A percentile compares a stretch with the other conserved stretches of the same genome.
Evolutionary conservation across 768 basidiomycete genomes (phyloP).

Genomic region (Rhodotorula kratochvilovae): DNA sequence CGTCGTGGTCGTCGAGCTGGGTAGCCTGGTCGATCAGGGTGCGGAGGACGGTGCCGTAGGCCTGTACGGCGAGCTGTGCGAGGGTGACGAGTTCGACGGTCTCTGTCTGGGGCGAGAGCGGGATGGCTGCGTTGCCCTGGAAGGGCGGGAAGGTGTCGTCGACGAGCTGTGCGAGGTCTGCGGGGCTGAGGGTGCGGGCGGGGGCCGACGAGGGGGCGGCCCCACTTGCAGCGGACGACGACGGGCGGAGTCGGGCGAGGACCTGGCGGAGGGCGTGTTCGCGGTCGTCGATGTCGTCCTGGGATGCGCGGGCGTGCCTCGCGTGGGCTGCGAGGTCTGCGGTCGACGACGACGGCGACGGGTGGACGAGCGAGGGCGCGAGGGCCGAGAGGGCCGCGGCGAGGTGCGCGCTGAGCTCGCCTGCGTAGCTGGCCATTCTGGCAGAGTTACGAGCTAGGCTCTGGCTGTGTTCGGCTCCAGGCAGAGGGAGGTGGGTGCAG

Average conservation of each 20-base stretch:
- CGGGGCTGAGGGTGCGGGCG: not conserved
- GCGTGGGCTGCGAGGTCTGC: not conserved
- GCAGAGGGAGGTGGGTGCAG: no score
- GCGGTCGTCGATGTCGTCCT: not conserved
- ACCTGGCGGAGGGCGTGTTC: not conserved
- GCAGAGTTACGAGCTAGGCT: rapidly evolving
- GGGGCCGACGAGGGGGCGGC: not conserved
- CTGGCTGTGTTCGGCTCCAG: not conserved
- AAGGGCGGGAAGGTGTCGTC: slow-evolving; percentile 26
- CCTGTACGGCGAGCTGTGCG: slow-evolving; percentile 25
- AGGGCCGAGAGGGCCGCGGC: not conserved
- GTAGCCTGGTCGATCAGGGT: slow-evolving; percentile 62
- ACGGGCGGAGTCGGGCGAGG: slow-evolving; percentile 9
- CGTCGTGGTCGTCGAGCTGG: slow-evolving; percentile 66
- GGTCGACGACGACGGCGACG: slow-evolving; percentile 3
- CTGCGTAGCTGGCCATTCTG: slow-evolving; percentile 10
- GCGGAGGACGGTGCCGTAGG: slow-evolving; percentile 14
- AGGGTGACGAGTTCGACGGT: slow-evolving; percentile 29
- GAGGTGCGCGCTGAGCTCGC: slow-evolving; percentile 12
- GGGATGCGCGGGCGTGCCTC: not conserved
- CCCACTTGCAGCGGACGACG: not conserved
- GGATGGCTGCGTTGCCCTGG: slow-evolving; percentile 10
- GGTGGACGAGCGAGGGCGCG: slow-evolving; percentile 3
- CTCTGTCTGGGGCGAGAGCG: slow-evolving; percentile 3
- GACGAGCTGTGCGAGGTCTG: slow-evolving; percentile 11